Percentiles rank a stretch among this genome's conserved stretches.
These are phyloP conservation scores for Alopecurus myosuroides DNA, from an alignment of 176 grass and related monocot genomes.

Conservation along the genomic window DNA sequence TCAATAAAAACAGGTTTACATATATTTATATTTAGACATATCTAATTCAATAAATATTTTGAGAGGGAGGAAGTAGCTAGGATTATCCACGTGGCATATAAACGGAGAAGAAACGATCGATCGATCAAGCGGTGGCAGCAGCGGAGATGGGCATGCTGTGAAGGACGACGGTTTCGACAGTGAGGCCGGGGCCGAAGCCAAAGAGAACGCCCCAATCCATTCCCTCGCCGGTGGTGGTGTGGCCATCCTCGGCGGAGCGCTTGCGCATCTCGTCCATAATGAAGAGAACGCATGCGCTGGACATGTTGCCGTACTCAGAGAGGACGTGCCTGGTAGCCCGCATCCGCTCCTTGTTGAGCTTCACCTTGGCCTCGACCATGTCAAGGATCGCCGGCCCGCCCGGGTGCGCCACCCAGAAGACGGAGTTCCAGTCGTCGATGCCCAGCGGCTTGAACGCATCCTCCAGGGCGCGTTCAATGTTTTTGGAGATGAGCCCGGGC, in stretches of 20 bases:
- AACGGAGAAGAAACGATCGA: neutral
- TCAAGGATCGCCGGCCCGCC: conserved; percentile 82
- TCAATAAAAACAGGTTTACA: too few species aligned
- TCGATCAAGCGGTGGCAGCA: conserved; percentile 4
- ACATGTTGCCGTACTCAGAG: conserved; percentile 85
- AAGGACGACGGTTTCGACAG: conserved; percentile 86
- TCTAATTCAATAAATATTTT: too few species aligned
- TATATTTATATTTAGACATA: too few species aligned
- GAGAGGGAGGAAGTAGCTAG: too few species aligned
- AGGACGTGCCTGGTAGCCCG: conserved; percentile 61
- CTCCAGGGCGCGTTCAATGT: conserved; percentile 65
- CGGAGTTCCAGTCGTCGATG: conserved; percentile 78
- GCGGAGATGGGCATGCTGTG: conserved; percentile 54
- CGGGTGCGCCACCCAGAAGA: conserved; percentile 90
- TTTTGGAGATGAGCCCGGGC: conserved; percentile 80
- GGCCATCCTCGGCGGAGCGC: conserved; percentile 76
- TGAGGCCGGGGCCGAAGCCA: conserved; percentile 87
- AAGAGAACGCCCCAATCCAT: conserved; percentile 99
- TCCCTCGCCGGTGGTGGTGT: conserved; percentile 70
- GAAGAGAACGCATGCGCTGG: conserved; percentile 87
- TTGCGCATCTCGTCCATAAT: conserved; percentile 92
- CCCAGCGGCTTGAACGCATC: conserved; percentile 67
- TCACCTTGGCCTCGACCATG: conserved; percentile 77
- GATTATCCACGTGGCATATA: neutral
- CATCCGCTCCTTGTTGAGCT: conserved; percentile 64